phyloP scores from a whole-genome alignment of 2,329 filamentous ascomycete species.

The Phialophora macrospora region DNA sequence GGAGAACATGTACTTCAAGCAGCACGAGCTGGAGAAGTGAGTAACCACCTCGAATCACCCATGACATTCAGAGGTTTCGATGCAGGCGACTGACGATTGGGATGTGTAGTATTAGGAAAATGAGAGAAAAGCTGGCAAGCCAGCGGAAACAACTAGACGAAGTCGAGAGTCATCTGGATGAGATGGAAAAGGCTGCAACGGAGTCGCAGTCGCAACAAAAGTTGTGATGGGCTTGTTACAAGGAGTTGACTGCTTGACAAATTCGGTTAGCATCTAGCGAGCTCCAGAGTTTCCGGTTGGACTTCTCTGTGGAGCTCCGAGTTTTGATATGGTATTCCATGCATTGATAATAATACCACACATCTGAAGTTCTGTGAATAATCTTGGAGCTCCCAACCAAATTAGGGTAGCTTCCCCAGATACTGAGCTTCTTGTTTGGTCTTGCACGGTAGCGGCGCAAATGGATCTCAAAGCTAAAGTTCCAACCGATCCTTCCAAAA shows the following conservation, averaged over 20 bases:
- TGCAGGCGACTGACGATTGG: conserved; percentile 5
- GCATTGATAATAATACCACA: neutral
- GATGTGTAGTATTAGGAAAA: conserved; percentile 30
- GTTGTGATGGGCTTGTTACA: conserved; percentile 8
- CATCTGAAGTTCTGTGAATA: neutral
- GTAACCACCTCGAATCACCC: neutral
- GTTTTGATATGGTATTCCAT: neutral
- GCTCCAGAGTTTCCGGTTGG: neutral
- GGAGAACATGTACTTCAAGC: conserved; percentile 36
- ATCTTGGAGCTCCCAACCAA: neutral
- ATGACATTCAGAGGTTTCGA: neutral
- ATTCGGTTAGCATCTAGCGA: neutral
- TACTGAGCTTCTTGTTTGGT: neutral
- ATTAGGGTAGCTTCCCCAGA: neutral
- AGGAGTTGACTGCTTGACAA: neutral
- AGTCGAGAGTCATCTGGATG: conserved; percentile 34
- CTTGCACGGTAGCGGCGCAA: neutral
- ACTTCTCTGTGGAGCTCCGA: neutral
- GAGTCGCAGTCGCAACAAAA: conserved; percentile 19
- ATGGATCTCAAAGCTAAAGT: neutral
- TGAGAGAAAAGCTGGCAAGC: conserved; percentile 31
- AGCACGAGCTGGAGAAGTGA: conserved; percentile 37
- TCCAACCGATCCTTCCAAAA: neutral
- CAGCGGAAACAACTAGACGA: conserved; percentile 35
- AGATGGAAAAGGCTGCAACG: conserved; percentile 33